Evolutionary conservation across 2,329 filamentous ascomycete species (phyloP), one percentile per base, ranked within the genome.

Genomic region (Biscogniauxia mediterranea): DNA sequence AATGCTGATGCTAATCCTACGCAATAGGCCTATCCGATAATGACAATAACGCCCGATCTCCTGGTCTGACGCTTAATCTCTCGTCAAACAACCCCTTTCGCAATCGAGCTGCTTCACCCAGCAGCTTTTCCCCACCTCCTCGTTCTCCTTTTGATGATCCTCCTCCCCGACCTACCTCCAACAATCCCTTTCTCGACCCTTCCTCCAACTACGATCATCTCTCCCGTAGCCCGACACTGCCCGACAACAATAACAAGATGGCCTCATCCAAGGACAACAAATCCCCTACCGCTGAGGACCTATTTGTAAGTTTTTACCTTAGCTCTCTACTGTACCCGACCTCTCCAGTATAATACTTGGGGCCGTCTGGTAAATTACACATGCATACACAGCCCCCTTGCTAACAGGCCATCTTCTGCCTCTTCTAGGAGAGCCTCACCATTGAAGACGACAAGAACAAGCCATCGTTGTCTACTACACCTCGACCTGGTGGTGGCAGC

Each of bases 1-100:
- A 23, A 38, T 20, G n/a, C 53, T 55, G 25, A 26, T 20, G 28
- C 23, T 55, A 23, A 55, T 38, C 28, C n/a, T 11, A 28, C 28
- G n/a, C 23, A 20, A 23, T 19, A 20, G 23, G 28, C 56, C 68
- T 63, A 58, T 66, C 59, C 57, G 54, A 17, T 55, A 58, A 66
- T 57, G 60, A 68, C 68, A 70, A 71, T 60, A 65, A 66, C 63
- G 66, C 77, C 69, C 81, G 78, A 66, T 83, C 84, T 68, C 75
- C 83, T 66, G 82, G 81, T 68, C 80, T 89, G 73, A 80, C 84
- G 58, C 79, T 89, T 74, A 89, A 87, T 76, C 84, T 93, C 71
- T 88, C 88, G 75, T 93, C 90, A 75, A 93, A 93, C 83, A 93
- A 93, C 74, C 90, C 90, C 64, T 93, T 86, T 71, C 88, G 90